Percentiles rank a stretch among this genome's conserved stretches.
phyloP scores from a whole-genome alignment of 2,329 filamentous ascomycete species.

The Sordariomycetes sp. region DNA sequence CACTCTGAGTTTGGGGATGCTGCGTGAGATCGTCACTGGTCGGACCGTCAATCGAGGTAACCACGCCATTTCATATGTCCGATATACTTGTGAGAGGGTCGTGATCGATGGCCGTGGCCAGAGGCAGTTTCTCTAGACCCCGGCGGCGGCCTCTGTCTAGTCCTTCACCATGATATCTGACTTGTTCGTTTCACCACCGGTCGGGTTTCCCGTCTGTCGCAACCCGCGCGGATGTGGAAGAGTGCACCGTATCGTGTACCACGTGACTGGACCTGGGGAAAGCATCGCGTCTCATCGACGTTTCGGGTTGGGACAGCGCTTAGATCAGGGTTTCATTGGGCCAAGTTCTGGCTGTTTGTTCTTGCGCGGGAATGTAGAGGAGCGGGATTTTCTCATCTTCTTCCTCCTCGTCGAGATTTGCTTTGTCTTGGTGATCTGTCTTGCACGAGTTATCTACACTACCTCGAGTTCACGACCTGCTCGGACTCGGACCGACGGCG shows the following conservation, averaged over 20 bases:
- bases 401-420: background rate
- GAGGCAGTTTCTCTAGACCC: too few relatives aligned
- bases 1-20: too few relatives aligned
- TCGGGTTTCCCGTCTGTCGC: background rate
- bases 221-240: background rate
- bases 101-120: too few relatives aligned
- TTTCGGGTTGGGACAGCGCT: background rate
- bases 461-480: background rate
- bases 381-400: background rate
- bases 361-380: background rate
- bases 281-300: constrained; percentile 1
- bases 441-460: background rate
- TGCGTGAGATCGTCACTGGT: too few relatives aligned
- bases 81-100: too few relatives aligned
- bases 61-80: too few relatives aligned
- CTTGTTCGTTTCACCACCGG: background rate
- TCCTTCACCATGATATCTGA: background rate
- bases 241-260: background rate
- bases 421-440: background rate
- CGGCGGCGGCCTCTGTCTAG: too few relatives aligned
- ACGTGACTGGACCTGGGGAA: background rate
- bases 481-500: background rate
- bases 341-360: background rate
- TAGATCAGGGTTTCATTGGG: constrained; percentile 3
- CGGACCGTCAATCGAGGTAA: too few relatives aligned